Percentiles rank a stretch among this genome's conserved stretches.
These are phyloP conservation scores for Sphaerulina vaccinii DNA, from an alignment of 2,329 filamentous ascomycete species.

Conservation along the genomic window DNA sequence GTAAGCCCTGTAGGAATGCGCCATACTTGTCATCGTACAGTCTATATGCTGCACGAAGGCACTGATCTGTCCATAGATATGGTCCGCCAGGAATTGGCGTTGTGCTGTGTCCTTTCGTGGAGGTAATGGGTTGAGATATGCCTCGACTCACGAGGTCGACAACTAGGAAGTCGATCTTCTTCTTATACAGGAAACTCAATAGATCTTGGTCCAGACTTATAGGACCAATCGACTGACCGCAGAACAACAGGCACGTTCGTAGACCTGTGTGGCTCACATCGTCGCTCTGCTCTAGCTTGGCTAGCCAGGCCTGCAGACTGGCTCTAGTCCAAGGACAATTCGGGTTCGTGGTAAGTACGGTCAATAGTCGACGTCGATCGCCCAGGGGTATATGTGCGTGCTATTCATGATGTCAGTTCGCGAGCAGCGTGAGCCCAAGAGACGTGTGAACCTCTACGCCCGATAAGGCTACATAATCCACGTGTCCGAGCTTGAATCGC, in stretches of 20 bases:
- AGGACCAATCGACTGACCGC: background rate
- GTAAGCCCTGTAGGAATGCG: constrained; percentile 1
- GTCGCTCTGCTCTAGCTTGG: background rate
- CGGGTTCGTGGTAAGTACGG: background rate
- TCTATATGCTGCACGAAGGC: background rate
- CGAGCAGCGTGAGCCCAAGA: background rate
- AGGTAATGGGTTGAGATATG: background rate
- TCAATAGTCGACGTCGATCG: background rate
- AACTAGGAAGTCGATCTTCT: background rate
- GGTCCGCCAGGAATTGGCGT: background rate
- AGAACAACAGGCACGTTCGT: background rate
- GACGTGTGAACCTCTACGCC: background rate
- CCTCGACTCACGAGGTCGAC: background rate
- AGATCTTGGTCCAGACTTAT: background rate
- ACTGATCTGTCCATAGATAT: background rate
- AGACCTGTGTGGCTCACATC: constrained; percentile 1
- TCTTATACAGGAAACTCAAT: background rate
- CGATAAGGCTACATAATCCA: background rate
- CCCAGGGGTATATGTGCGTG: background rate
- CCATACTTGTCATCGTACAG: constrained; percentile 1
- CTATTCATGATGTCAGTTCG: background rate
- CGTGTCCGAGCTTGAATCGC: background rate
- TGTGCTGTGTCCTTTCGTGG: background rate
- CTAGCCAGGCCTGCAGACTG: background rate
- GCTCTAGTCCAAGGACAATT: background rate